These are phyloP conservation scores for Mycena crocata DNA, from an alignment of 768 basidiomycete genomes.

Conservation along the genomic window DNA sequence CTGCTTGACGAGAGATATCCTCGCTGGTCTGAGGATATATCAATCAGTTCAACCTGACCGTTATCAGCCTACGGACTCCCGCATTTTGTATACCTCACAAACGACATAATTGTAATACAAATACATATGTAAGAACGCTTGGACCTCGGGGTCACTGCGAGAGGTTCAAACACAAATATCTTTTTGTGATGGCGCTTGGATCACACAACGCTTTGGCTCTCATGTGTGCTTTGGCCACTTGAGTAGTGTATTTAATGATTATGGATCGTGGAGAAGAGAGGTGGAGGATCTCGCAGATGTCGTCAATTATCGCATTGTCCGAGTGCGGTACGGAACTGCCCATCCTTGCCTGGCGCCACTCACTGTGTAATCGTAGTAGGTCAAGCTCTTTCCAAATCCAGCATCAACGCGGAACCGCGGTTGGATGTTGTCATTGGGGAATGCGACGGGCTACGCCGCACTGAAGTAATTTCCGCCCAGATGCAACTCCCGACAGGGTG, in stretches of 20 bases:
- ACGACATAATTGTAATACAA: conserved; percentile 16
- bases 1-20: background rate
- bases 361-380: too few species aligned
- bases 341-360: too few species aligned
- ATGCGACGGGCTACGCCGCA: conserved; percentile 5
- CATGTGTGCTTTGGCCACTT: too few species aligned
- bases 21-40: conserved; percentile 5
- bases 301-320: too few species aligned
- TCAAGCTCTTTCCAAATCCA: too few species aligned
- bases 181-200: too few species aligned
- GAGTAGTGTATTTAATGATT: too few species aligned
- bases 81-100: conserved; percentile 8
- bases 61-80: background rate
- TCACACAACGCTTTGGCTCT: too few species aligned
- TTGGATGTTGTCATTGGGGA: conserved; percentile 6
- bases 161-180: too few species aligned
- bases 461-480: background rate
- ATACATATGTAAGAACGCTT: background rate
- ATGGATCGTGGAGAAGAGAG: too few species aligned
- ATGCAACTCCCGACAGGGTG: conserved; percentile 3
- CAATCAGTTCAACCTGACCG: conserved; percentile 24
- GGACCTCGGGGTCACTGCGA: background rate
- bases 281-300: too few species aligned
- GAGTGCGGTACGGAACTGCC: too few species aligned
- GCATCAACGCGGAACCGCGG: background rate